Evolutionary conservation across 768 basidiomycete genomes (phyloP).

Genomic region (Tulasnella sp.): DNA sequence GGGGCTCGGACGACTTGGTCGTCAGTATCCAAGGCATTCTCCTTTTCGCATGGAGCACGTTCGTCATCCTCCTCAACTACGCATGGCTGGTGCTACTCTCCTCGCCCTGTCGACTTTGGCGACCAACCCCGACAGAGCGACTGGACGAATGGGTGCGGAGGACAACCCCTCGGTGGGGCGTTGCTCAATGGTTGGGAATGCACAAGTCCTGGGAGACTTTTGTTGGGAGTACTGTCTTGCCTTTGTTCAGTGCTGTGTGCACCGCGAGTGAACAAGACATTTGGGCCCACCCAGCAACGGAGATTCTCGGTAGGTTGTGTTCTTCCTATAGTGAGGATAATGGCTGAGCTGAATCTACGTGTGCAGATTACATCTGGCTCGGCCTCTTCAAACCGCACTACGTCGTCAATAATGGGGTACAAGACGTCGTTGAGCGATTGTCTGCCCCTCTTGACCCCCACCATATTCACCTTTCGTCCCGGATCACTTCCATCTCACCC

Average conservation of each 20-base stretch:
- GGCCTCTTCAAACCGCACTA: slow-evolving; percentile 60
- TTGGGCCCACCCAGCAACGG: slow-evolving; percentile 45
- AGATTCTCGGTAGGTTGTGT: slow-evolving; percentile 47
- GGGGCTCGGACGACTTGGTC: no score
- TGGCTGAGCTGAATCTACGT: neutral
- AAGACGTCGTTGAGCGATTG: slow-evolving; percentile 45
- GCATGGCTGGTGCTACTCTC: slow-evolving; percentile 33
- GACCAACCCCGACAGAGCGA: slow-evolving; percentile 27
- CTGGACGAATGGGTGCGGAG: slow-evolving; percentile 39
- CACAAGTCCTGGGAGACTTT: slow-evolving; percentile 44
- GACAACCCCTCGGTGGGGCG: slow-evolving; percentile 31
- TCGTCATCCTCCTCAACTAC: slow-evolving; percentile 37
- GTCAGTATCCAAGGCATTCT: slow-evolving; percentile 25
- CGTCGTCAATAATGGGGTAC: slow-evolving; percentile 45
- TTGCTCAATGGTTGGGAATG: slow-evolving; percentile 35
- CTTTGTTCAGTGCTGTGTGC: slow-evolving; percentile 61
- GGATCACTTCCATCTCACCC: slow-evolving; percentile 36
- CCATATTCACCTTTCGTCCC: slow-evolving; percentile 43
- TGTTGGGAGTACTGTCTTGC: slow-evolving; percentile 41
- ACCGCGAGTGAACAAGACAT: slow-evolving; percentile 49
- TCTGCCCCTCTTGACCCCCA: slow-evolving; percentile 29
- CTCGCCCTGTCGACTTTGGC: slow-evolving; percentile 32
- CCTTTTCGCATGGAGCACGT: slow-evolving; percentile 33
- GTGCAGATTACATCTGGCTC: slow-evolving; percentile 54
- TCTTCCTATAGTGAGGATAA: neutral